Evolutionary conservation across 2,329 filamentous ascomycete genomes (phyloP), one percentile per base, ranked within the genome.

Genomic region (Beauveria asiatica): DNA sequence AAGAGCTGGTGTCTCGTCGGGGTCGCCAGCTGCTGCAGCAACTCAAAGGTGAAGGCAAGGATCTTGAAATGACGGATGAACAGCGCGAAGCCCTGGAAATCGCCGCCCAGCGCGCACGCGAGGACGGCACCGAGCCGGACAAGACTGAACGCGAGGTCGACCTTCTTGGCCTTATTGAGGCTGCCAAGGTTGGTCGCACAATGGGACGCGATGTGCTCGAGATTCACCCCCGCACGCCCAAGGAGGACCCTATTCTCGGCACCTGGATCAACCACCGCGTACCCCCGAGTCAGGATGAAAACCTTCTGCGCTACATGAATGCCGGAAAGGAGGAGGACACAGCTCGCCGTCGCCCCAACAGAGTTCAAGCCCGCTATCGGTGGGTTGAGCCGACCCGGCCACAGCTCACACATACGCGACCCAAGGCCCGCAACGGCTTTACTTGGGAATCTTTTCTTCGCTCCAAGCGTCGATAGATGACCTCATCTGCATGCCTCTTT

Each of bases 281-380:
- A 33, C 75, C 75, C 8, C 75, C 75, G 5, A 78, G 75, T 44
- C 75, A 78, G 61, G 73, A 78, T 41, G 66, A 64, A 4, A 65
- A 62, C 7, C 68, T 75, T 10, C 68, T 72, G 63, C 69, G 62
- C 19, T 68, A 70, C 42, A 64, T 74, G 48, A 60, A 41, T 3
- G 45, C 45, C 13, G 60, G 58, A 10, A 45, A 39, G n/a, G 55
- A 55, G 3, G 45, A 62, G n/a, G 44, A 63, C 45, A 8, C 42
- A 5, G 19, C 45, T 7, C 60, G 23, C 2, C 49, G 41, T 5
- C 56, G 37, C 2, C 57, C 56, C 10, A 54, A 51, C 30, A 50
- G 44, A 11, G 56, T 59, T 19, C 46, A 57, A 2, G 60, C 63
- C 17, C 51, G 62, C 25, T 49, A 61, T 9, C 58, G 58, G 16